Percentiles rank a stretch among this genome's conserved stretches.
phyloP scores from a whole-genome alignment of 371 early-diverging fungal species.

The Phascolomyces articulosus region DNA sequence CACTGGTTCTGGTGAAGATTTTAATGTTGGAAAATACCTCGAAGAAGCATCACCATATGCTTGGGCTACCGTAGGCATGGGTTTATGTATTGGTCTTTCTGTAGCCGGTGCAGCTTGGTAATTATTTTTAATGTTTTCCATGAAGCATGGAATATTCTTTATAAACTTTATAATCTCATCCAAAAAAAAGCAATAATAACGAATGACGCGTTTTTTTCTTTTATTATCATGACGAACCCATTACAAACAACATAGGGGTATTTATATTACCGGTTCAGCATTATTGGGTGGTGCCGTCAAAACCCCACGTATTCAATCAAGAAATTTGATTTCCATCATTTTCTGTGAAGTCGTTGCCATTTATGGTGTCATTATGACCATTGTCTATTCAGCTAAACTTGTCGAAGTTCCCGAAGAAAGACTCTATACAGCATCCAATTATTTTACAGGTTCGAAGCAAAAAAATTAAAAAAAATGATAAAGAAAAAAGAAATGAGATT shows the following conservation, averaged over 20 bases:
- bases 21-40: conserved; percentile 85
- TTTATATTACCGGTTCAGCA: conserved; percentile 90
- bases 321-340: conserved; percentile 97
- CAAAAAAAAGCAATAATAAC: no score
- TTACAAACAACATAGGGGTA: conserved; percentile 76
- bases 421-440: conserved; percentile 59
- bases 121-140: conserved; percentile 10
- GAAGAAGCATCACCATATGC: conserved; percentile 82
- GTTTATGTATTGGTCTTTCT: conserved; percentile 85
- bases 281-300: conserved; percentile 93
- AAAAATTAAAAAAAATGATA: no score
- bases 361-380: conserved; percentile 97
- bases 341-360: conserved; percentile 99
- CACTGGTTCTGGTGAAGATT: conserved; percentile 84
- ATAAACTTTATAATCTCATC: no score
- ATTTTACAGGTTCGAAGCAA: conserved; percentile 67
- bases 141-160: no score
- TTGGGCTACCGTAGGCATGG: conserved; percentile 90
- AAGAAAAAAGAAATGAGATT: no score
- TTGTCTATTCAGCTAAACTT: conserved; percentile 91
- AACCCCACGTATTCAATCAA: conserved; percentile 93
- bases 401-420: conserved; percentile 48
- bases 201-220: conserved; percentile 3
- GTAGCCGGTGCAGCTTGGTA: conserved; percentile 98
- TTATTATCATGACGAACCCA: not conserved